These are phyloP conservation scores for Neurospora sp. DNA, from an alignment of 2,329 filamentous ascomycete species.

Conservation along the genomic window DNA sequence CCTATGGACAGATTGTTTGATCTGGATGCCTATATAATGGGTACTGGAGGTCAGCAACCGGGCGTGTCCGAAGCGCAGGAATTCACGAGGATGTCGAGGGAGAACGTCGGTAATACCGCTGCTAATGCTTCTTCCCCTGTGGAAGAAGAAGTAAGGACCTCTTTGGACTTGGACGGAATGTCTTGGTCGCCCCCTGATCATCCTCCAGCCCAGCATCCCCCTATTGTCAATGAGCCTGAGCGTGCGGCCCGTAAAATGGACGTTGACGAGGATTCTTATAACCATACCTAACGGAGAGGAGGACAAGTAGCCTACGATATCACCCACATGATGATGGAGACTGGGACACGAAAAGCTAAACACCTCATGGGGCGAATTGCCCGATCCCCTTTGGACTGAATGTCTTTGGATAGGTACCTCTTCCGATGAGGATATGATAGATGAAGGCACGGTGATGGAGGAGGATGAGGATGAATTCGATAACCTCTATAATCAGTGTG, in stretches of 20 bases:
- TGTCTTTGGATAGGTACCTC: no score
- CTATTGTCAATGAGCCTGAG: conserved; percentile 61
- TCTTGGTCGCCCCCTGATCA: conserved; percentile 24
- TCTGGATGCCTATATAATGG: no score
- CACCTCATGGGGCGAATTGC: no score
- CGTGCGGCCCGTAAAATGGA: conserved; percentile 88
- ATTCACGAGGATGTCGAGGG: no score
- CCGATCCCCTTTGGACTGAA: no score
- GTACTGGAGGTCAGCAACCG: background rate
- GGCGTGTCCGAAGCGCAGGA: background rate
- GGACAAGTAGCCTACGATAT: conserved; percentile 38
- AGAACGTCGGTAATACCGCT: background rate
- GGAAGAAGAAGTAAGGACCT: background rate
- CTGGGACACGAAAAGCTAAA: no score
- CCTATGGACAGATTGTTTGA: background rate
- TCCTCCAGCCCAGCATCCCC: conserved; percentile 32
- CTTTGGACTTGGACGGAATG: background rate
- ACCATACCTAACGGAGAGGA: conserved; percentile 76
- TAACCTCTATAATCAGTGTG: no score
- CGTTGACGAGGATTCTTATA: conserved; percentile 83
- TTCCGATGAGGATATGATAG: background rate
- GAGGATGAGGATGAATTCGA: background rate
- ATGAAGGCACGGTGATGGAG: background rate
- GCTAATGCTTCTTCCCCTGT: background rate
- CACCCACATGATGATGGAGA: no score